Conservation (phyloP, 2,329 filamentous ascomycete genomes). For the Taxawa tesnikishii region DNA sequence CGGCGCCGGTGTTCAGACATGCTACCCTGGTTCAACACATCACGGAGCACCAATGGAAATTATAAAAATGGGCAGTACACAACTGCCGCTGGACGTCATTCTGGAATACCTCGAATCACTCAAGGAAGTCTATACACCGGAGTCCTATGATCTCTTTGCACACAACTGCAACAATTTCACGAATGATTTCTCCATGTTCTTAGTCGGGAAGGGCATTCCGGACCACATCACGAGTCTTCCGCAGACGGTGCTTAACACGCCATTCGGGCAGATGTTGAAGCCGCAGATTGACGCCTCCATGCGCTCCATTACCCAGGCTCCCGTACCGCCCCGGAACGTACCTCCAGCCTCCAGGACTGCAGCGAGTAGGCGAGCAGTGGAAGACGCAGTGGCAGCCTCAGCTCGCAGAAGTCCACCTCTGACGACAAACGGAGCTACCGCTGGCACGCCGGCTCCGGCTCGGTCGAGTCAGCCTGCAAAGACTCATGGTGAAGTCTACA, state of each 20-base stretch:
- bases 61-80: slow-evolving; percentile 61
- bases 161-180: slow-evolving; percentile 99
- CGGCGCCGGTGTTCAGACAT: slow-evolving; percentile 74
- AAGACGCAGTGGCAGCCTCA: not conserved
- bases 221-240: slow-evolving; percentile 77
- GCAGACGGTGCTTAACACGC: slow-evolving; percentile 70
- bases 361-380: too few species aligned
- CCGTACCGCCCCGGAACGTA: slow-evolving; percentile 25
- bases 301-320: slow-evolving; percentile 49
- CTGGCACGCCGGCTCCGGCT: not conserved
- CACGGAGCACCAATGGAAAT: slow-evolving; percentile 73
- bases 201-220: slow-evolving; percentile 80
- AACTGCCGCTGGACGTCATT: slow-evolving; percentile 68
- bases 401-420: not conserved
- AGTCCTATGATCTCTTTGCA: slow-evolving; percentile 71
- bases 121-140: slow-evolving; percentile 64
- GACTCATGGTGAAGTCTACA: slow-evolving; percentile 41
- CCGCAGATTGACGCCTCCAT: slow-evolving; percentile 60
- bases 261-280: slow-evolving; percentile 77
- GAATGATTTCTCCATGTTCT: slow-evolving; percentile 80
- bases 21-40: slow-evolving; percentile 70
- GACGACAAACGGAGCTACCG: not conserved
- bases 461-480: too few species aligned
- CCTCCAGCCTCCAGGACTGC: not conserved
- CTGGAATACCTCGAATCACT: slow-evolving; percentile 80